Evolutionary conservation across 352 stramenopile species (phyloP).

Genomic region (Phytopythium cucurbitacearum): DNA sequence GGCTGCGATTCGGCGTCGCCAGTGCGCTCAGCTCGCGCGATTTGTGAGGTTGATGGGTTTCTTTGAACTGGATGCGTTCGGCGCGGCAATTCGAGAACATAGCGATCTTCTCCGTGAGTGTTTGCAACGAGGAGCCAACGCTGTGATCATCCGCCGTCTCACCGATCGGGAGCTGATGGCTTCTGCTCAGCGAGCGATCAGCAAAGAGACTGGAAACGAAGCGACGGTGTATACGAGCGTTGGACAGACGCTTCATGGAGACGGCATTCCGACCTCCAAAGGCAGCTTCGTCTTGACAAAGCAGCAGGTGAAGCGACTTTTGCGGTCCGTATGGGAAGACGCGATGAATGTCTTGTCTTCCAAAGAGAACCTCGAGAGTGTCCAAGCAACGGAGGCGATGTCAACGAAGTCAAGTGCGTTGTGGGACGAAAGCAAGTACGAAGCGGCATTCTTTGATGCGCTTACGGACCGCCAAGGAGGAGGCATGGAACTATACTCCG

Average conservation of each 20-base stretch:
- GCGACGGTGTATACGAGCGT: too few species aligned
- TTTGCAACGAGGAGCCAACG: slow-evolving; percentile 41
- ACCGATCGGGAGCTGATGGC: slow-evolving; percentile 24
- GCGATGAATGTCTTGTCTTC: slow-evolving; percentile 17
- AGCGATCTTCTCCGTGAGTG: slow-evolving; percentile 33
- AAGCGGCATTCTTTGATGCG: slow-evolving; percentile 24
- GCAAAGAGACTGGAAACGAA: neutral
- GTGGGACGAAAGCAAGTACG: slow-evolving; percentile 34
- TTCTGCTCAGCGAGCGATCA: slow-evolving; percentile 23
- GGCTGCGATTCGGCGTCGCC: slow-evolving; percentile 53
- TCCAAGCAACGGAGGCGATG: too few species aligned
- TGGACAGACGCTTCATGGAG: too few species aligned
- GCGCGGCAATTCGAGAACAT: slow-evolving; percentile 32
- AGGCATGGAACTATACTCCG: slow-evolving; percentile 13
- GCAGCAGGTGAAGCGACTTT: slow-evolving; percentile 43
- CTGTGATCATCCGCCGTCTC: slow-evolving; percentile 22
- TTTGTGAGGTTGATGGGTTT: slow-evolving; percentile 58
- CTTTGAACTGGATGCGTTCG: slow-evolving; percentile 41
- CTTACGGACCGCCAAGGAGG: slow-evolving; percentile 7
- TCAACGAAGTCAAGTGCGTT: slow-evolving; percentile 9
- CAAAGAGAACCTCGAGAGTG: neutral
- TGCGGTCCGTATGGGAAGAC: slow-evolving; percentile 30
- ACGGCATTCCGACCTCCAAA: too few species aligned
- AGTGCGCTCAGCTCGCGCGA: slow-evolving; percentile 47
- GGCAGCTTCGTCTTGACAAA: slow-evolving; percentile 15